phyloP scores from a whole-genome alignment of 495 filamentous ascomycete genomes.

The Saxophila tyrrhenica region DNA sequence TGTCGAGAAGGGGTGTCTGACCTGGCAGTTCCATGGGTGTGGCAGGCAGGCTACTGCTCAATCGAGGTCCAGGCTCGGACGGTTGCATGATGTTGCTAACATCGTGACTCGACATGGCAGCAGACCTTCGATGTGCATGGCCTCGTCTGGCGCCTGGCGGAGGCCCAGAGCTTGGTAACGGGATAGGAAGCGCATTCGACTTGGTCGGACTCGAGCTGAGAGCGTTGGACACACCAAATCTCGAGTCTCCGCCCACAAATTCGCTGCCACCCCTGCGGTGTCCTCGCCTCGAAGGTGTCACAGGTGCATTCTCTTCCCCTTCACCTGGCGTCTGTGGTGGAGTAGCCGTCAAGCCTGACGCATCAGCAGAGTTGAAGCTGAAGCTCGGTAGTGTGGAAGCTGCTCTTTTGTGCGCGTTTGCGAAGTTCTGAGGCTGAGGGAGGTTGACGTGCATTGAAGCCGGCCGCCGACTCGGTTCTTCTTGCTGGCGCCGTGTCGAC shows the following conservation, averaged over 20 bases:
- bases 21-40: slow-evolving; percentile 45
- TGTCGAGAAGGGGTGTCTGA: slow-evolving; percentile 1
- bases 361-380: slow-evolving; percentile 27
- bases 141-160: slow-evolving; percentile 44
- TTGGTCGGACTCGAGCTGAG: slow-evolving; percentile 55
- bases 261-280: slow-evolving; percentile 69
- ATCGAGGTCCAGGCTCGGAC: slow-evolving; percentile 32
- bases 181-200: slow-evolving; percentile 43
- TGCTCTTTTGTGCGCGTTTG: slow-evolving; percentile 8
- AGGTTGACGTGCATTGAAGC: slow-evolving; percentile 12
- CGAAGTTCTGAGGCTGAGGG: not conserved
- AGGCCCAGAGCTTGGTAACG: slow-evolving; percentile 37
- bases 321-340: slow-evolving; percentile 24
- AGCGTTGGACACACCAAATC: slow-evolving; percentile 42
- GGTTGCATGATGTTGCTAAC: slow-evolving; percentile 60
- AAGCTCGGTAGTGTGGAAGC: slow-evolving; percentile 29
- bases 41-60: slow-evolving; percentile 42
- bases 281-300: slow-evolving; percentile 36
- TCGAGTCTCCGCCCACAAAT: slow-evolving; percentile 64
- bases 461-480: slow-evolving; percentile 3
- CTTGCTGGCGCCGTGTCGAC: not conserved
- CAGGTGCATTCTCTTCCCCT: slow-evolving; percentile 10
- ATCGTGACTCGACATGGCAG: slow-evolving; percentile 76
- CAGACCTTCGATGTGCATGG: slow-evolving; percentile 78
- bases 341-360: slow-evolving; percentile 6